A percentile compares a stretch with the other conserved stretches of the same genome.
Evolutionary conservation across 345 rosid species (phyloP).

Genomic region (Melaleuca quinquenervia): DNA sequence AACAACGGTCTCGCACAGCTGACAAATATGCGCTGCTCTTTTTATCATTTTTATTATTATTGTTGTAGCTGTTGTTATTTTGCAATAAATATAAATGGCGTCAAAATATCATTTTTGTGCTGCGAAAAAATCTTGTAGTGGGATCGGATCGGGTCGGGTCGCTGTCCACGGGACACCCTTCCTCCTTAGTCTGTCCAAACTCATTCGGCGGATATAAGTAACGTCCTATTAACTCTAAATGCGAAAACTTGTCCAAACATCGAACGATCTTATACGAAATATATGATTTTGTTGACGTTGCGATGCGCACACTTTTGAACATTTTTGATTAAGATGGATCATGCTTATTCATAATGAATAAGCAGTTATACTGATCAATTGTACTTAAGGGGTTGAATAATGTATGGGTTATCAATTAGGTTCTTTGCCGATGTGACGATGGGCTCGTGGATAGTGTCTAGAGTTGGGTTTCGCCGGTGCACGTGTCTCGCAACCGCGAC

Average conservation of each 20-base stretch:
- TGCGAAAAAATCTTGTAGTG: not conserved
- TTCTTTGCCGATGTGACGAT: not conserved
- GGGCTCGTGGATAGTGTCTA: not conserved
- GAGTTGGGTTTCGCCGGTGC: not conserved
- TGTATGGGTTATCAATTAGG: not conserved
- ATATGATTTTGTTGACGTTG: not conserved
- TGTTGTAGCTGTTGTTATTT: not conserved
- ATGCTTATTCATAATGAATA: not conserved
- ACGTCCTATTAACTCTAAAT: not conserved
- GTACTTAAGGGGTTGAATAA: rapidly evolving
- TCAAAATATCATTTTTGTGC: not conserved
- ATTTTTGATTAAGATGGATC: not conserved
- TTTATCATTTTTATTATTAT: not conserved
- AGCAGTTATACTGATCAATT: not conserved
- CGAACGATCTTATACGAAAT: not conserved
- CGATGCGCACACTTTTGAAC: not conserved
- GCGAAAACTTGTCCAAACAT: not conserved
- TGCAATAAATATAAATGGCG: not conserved
- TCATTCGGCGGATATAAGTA: not conserved
- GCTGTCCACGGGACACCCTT: too few relatives aligned
- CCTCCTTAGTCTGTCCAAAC: too few relatives aligned
- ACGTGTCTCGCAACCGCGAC: not conserved
- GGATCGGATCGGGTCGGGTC: too few relatives aligned
- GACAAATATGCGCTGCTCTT: not conserved
- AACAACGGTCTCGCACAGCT: not conserved